A percentile compares a stretch with the other conserved stretches of the same genome.
These are phyloP conservation scores for Kuraishia hungarica DNA, from an alignment of 805 yeast species.

Conservation along the genomic window DNA sequence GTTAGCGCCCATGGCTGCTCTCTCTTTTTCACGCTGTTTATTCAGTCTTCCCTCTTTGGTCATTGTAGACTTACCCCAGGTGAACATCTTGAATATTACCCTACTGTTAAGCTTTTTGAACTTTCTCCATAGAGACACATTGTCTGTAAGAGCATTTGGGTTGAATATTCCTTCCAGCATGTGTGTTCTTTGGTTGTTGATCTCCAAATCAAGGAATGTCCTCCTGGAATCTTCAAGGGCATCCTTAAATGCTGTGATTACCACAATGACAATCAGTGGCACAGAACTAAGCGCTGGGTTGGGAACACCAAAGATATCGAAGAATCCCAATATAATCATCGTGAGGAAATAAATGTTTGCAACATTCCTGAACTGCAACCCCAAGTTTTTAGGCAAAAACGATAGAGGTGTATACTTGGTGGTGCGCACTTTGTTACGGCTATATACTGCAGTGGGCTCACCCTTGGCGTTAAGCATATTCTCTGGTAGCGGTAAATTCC, in stretches of 20 bases:
- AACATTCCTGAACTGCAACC: conserved; percentile 74
- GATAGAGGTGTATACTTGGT: conserved; percentile 90
- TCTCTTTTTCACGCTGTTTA: conserved; percentile 5
- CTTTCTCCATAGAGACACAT: conserved; percentile 58
- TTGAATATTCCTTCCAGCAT: conserved; percentile 48
- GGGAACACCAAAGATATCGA: conserved; percentile 73
- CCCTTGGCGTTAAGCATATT: conserved; percentile 52
- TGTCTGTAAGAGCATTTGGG: conserved; percentile 54
- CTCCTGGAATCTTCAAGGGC: conserved; percentile 77
- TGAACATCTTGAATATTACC: conserved; percentile 8
- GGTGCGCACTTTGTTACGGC: conserved; percentile 89
- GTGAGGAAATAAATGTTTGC: conserved; percentile 86
- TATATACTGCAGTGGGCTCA: conserved; percentile 50
- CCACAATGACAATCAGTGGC: conserved; percentile 71
- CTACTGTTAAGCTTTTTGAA: conserved; percentile 41
- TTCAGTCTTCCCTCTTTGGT: conserved; percentile 7
- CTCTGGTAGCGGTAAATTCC: conserved; percentile 55
- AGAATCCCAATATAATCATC: conserved; percentile 72
- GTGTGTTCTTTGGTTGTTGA: conserved; percentile 68
- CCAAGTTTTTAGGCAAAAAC: conserved; percentile 79
- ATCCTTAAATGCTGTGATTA: conserved; percentile 69
- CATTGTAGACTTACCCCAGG: background rate
- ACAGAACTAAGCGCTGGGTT: conserved; percentile 68
- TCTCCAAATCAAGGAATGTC: conserved; percentile 61
- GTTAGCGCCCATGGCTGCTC: conserved; percentile 2